Percentiles rank a stretch among this genome's conserved stretches.
These are phyloP conservation scores for Cladochytrium tenue DNA, from an alignment of 371 early-diverging fungal genomes.

Conservation along the genomic window DNA sequence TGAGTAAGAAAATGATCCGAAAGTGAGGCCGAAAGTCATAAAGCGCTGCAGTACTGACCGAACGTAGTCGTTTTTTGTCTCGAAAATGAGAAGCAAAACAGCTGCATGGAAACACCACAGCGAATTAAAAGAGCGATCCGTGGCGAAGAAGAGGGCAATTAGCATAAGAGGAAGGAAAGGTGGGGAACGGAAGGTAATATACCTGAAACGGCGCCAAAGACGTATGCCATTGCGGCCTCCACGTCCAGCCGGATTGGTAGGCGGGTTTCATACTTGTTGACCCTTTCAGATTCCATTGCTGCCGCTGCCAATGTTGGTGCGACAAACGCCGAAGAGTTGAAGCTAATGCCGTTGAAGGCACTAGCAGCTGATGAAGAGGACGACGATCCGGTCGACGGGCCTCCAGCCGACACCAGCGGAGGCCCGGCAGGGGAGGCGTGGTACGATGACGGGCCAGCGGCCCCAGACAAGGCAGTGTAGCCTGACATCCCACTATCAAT, in stretches of 20 bases:
- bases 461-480: too few species aligned
- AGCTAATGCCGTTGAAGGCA: conserved; percentile 1
- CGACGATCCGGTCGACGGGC: background rate
- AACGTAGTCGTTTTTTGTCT: conserved; percentile 50
- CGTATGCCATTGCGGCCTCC: conserved; percentile 76
- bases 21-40: too few species aligned
- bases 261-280: conserved; percentile 79
- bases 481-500: too few species aligned
- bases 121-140: too few species aligned
- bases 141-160: too few species aligned
- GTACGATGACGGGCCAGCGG: too few species aligned
- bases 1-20: too few species aligned
- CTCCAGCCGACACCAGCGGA: too few species aligned
- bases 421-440: too few species aligned
- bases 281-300: conserved; percentile 54
- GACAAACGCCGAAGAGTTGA: conserved; percentile 18
- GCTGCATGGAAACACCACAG: conserved; percentile 55
- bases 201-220: conserved; percentile 73
- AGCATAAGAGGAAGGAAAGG: too few species aligned
- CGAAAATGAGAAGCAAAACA: conserved; percentile 69
- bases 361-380: conserved; percentile 9
- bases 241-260: conserved; percentile 75
- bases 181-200: conserved; percentile 7
- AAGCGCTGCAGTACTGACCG: too few species aligned
- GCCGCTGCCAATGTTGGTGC: conserved; percentile 1